Percentiles rank a stretch among this genome's conserved stretches.
Evolutionary conservation across 441 rosid species (phyloP).

Genomic region (Eutrema salsugineum): DNA sequence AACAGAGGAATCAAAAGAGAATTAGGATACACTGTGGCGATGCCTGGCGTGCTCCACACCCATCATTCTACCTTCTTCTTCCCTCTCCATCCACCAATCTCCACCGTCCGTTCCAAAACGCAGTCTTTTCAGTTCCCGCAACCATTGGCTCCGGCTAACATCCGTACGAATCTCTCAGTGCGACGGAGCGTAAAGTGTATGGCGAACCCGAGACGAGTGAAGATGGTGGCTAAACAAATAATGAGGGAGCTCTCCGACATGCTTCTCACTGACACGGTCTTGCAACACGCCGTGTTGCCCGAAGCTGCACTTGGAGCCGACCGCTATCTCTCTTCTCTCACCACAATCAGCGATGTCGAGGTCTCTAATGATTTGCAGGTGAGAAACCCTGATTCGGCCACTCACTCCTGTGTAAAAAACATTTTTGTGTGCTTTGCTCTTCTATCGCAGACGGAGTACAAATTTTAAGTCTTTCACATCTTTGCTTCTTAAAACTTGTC

Average conservation of each 20-base stretch:
- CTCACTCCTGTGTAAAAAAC: background rate
- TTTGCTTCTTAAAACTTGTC: background rate
- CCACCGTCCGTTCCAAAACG: constrained; percentile 23
- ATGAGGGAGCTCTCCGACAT: constrained; percentile 84
- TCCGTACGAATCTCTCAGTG: constrained; percentile 18
- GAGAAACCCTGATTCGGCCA: background rate
- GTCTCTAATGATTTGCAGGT: constrained; percentile 90
- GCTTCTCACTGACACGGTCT: constrained; percentile 75
- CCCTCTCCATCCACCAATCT: constrained; percentile 20
- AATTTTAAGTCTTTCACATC: constrained; percentile 7
- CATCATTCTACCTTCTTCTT: constrained; percentile 24
- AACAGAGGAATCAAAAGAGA: background rate
- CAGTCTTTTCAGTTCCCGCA: constrained; percentile 26
- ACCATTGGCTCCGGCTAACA: constrained; percentile 26
- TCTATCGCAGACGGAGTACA: background rate
- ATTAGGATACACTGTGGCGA: constrained; percentile 3
- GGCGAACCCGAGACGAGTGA: constrained; percentile 88
- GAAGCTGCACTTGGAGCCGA: constrained; percentile 89
- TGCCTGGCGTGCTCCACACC: constrained; percentile 34
- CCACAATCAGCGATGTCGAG: constrained; percentile 81
- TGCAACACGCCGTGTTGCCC: constrained; percentile 73
- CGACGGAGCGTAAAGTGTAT: constrained; percentile 53
- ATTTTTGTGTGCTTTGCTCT: background rate
- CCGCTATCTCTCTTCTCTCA: constrained; percentile 77
- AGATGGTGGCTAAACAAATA: constrained; percentile 88